Evolutionary conservation across 148 eudicot species (phyloP).

Genomic region (Arctostaphylos glauca): DNA sequence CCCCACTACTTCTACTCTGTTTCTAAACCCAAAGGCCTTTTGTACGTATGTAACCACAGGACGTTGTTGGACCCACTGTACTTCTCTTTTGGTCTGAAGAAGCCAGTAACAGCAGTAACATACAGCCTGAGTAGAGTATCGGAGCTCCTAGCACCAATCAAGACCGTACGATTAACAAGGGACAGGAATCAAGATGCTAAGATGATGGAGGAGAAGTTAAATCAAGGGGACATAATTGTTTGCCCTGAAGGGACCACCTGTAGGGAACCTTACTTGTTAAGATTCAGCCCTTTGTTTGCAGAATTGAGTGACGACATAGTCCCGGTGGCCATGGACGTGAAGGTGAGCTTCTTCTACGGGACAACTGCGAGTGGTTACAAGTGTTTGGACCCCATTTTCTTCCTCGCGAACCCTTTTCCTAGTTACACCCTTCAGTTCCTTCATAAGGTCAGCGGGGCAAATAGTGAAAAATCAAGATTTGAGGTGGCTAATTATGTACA

Average conservation of each 20-base stretch:
- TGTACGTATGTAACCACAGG: constrained; percentile 76
- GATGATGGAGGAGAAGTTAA: constrained; percentile 50
- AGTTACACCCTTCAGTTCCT: constrained; percentile 53
- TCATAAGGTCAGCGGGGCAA: constrained; percentile 29
- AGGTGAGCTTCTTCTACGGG: constrained; percentile 75
- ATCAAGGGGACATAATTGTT: constrained; percentile 57
- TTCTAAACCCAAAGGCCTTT: constrained; percentile 32
- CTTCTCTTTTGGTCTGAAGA: constrained; percentile 47
- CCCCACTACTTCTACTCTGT: constrained; percentile 5
- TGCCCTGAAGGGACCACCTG: constrained; percentile 93
- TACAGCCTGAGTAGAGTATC: constrained; percentile 74
- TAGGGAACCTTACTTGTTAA: constrained; percentile 62
- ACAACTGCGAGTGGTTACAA: constrained; percentile 75
- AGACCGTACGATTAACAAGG: constrained; percentile 52
- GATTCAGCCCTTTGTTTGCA: constrained; percentile 75
- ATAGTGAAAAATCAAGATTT: constrained; percentile 23
- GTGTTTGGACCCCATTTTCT: constrained; percentile 67
- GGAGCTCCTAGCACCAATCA: constrained; percentile 66
- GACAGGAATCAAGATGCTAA: constrained; percentile 48
- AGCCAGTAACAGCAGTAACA: constrained; percentile 62
- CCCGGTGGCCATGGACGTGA: constrained; percentile 61
- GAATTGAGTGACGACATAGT: constrained; percentile 60
- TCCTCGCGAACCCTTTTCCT: constrained; percentile 69
- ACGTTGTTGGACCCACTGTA: constrained; percentile 71
- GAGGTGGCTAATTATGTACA: constrained; percentile 78